Conservation (phyloP, 768 basidiomycete genomes). For the Xanthoconium purpureum region DNA sequence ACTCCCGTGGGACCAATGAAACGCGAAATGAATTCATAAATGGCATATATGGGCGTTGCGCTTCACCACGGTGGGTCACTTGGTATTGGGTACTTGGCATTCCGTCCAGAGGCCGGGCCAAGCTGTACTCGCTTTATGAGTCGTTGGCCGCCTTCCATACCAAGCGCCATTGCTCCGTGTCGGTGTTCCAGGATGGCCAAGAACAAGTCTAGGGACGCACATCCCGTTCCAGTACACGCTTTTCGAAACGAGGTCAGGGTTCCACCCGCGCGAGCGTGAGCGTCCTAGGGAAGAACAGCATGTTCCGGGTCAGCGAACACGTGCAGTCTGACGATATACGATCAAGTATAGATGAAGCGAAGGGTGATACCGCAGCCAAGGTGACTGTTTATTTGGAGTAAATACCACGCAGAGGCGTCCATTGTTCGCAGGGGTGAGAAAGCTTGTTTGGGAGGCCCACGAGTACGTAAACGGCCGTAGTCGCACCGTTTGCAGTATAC, state of each 20-base stretch:
- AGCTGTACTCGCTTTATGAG: conserved; percentile 5
- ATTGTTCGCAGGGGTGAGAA: conserved; percentile 10
- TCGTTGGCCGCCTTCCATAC: not conserved
- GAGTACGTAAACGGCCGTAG: conserved; percentile 8
- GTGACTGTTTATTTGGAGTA: not conserved
- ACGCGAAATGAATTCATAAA: conserved; percentile 9
- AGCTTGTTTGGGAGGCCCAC: not conserved
- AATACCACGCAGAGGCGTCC: not conserved
- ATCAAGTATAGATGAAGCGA: conserved; percentile 3
- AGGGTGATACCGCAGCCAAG: conserved; percentile 3
- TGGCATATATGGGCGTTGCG: not conserved
- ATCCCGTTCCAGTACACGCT: not conserved
- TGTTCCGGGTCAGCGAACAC: conserved; percentile 6
- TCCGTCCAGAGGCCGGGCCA: not conserved
- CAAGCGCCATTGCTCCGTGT: not conserved
- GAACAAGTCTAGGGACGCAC: conserved; percentile 1
- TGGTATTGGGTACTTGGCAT: not conserved
- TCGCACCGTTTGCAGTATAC: not conserved
- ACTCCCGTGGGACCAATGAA: not conserved
- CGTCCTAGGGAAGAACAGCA: conserved; percentile 1
- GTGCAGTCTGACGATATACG: not conserved
- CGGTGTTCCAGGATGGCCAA: not conserved
- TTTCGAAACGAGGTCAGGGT: conserved; percentile 17
- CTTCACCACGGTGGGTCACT: not conserved
- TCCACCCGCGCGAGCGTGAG: conserved; percentile 12